Base-by-base conservation (phyloP, 805 yeast genomes). In the Kluyveromyces starmeri region DNA sequence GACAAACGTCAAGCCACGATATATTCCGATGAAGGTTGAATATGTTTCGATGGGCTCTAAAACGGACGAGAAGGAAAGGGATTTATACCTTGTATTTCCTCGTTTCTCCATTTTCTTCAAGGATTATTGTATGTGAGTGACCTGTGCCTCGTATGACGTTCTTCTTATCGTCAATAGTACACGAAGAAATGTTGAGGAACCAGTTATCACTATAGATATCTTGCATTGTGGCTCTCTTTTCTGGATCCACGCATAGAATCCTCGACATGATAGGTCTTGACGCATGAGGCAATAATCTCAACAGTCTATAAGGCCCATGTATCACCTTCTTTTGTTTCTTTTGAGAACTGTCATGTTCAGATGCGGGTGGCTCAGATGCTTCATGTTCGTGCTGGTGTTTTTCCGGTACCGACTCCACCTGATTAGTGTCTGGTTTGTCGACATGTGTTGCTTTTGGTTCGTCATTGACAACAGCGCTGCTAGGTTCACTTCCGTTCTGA, bases 261-360 rank as follows among this genome's bases (percentile, higher is more conserved):
- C 61, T 67, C 16, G 81, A 76, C 20, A 83, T 65, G 8, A 83
- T 64, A 9, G 89, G 92, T 56, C 94, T 70, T 11, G 92, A 65
- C 6, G 89, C 86, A 55, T 83, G 94, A 4, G 94, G 94, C 23
- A 83, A 59, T 33, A 83, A 61, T 59, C 94, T 71, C 78, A 83
- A 73, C 44, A 83, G 62, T 52, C 94, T 66, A 59, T 83, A 83
- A 8, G 92, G 89, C 5, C 94, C 94, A 48, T 81, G 86, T 16
- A 81, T 74, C 42, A 75, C 78, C 45, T 72, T 73, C 36, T 48
- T 54, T 43, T 68, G 65, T 40, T 62, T 62, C 12, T 45, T 19
- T n/a, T 48, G 37, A 27, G 46, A 31, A 16, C 20, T 23, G 11
- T 27, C 20, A 5, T 37, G 32, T 6, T 39, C 34, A 16, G 32